Percentiles rank a stretch among this genome's conserved stretches.
These are phyloP conservation scores for Pichia gijzeniarum DNA, from an alignment of 805 yeast species.

Conservation along the genomic window DNA sequence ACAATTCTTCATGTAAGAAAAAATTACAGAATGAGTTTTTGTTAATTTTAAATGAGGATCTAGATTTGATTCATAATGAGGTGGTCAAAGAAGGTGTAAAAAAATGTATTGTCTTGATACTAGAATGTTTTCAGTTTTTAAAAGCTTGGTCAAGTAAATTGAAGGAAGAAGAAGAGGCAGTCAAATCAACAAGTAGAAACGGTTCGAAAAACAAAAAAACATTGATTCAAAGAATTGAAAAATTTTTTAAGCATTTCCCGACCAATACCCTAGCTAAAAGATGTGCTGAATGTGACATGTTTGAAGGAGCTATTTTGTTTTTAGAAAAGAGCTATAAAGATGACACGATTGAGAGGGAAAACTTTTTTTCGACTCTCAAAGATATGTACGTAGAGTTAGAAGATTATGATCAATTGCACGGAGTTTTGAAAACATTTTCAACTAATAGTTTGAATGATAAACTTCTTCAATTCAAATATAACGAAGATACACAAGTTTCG, in stretches of 20 bases:
- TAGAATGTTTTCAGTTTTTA: conserved; percentile 76
- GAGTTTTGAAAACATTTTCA: conserved; percentile 69
- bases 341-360: conserved; percentile 30
- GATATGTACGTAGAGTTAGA: conserved; percentile 80
- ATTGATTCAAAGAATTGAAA: conserved; percentile 31
- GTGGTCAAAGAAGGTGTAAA: conserved; percentile 51
- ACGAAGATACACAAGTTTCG: conserved; percentile 82
- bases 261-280: conserved; percentile 66
- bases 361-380: conserved; percentile 51
- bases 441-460: conserved; percentile 67
- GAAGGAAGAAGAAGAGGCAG: conserved; percentile 27
- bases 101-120: conserved; percentile 64
- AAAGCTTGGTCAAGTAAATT: conserved; percentile 61
- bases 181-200: conserved; percentile 2
- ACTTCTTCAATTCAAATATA: conserved; percentile 72
- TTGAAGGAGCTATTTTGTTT: conserved; percentile 81
- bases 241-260: conserved; percentile 52
- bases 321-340: conserved; percentile 66
- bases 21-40: conserved; percentile 55
- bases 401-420: conserved; percentile 86
- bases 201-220: conserved; percentile 3
- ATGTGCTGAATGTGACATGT: conserved; percentile 77
- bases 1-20: conserved; percentile 32
- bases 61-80: conserved; percentile 41
- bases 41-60: conserved; percentile 46